A percentile compares a stretch with the other conserved stretches of the same genome.
Conservation (phyloP, 768 basidiomycete genomes). For the Boletus reticuloceps region DNA sequence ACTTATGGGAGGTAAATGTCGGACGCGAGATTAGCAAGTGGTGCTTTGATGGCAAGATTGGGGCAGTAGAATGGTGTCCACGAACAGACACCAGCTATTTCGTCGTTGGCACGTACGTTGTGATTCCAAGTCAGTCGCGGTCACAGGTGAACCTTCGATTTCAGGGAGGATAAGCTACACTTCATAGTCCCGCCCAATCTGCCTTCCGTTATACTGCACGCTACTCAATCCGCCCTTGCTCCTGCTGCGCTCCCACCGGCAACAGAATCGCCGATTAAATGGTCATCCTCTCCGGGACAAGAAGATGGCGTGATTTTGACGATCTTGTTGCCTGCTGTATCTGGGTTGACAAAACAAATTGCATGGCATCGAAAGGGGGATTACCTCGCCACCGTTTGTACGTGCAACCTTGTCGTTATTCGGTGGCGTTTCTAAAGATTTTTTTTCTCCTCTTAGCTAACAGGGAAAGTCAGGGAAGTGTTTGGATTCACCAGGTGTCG, state of each 20-base stretch:
- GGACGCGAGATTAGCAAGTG: conserved; percentile 88
- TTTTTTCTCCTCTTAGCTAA: conserved; percentile 42
- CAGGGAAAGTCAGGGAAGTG: conserved; percentile 71
- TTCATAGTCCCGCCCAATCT: conserved; percentile 82
- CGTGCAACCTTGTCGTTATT: conserved; percentile 35
- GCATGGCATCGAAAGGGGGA: conserved; percentile 94
- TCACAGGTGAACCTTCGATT: conserved; percentile 9
- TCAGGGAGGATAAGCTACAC: conserved; percentile 78
- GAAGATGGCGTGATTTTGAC: conserved; percentile 59
- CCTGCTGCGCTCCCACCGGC: conserved; percentile 62
- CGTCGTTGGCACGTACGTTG: conserved; percentile 72
- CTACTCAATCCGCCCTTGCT: conserved; percentile 60
- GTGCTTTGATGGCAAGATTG: conserved; percentile 77
- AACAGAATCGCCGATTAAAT: conserved; percentile 66
- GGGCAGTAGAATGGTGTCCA: conserved; percentile 92
- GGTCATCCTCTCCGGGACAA: conserved; percentile 51
- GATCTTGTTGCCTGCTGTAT: conserved; percentile 57
- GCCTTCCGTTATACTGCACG: conserved; percentile 50
- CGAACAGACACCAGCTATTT: conserved; percentile 78
- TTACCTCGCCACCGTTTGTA: conserved; percentile 93
- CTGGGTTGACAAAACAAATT: conserved; percentile 75
- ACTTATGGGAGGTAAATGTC: conserved; percentile 89
- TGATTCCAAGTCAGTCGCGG: conserved; percentile 3
- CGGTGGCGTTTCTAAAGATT: conserved; percentile 9
- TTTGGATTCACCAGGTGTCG: conserved; percentile 95